Conservation (phyloP, 2,329 filamentous ascomycete species). For the Myriangium duriaei region DNA sequence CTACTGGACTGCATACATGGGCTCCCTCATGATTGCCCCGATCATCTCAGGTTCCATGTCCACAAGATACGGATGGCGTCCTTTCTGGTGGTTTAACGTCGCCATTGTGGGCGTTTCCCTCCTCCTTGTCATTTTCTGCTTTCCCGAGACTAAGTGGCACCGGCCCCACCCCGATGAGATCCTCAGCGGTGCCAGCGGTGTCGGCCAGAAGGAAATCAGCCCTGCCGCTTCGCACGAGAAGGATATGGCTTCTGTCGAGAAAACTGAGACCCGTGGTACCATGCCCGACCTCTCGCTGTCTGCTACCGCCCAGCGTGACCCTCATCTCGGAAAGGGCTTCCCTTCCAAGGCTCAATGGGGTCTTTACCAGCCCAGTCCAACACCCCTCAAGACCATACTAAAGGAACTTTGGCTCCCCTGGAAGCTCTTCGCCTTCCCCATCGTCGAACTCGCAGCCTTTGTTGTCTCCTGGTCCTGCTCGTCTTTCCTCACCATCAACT, state of each 20-base stretch:
- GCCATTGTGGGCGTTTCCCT: constrained; percentile 39
- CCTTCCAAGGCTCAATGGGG: constrained; percentile 46
- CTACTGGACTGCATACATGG: constrained; percentile 53
- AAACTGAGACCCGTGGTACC: constrained; percentile 15
- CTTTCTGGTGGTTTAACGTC: constrained; percentile 55
- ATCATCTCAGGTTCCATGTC: constrained; percentile 51
- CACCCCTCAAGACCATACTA: constrained; percentile 35
- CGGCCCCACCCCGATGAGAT: constrained; percentile 28
- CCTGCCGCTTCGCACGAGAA: constrained; percentile 11
- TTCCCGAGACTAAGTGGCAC: constrained; percentile 51
- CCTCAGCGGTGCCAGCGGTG: constrained; percentile 8
- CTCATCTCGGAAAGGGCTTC: constrained; percentile 42
- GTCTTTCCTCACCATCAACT: constrained; percentile 46
- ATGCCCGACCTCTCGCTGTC: constrained; percentile 17
- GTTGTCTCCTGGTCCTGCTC: constrained; percentile 48
- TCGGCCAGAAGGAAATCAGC: constrained; percentile 9
- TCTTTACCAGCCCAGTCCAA: constrained; percentile 37
- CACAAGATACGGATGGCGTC: constrained; percentile 44
- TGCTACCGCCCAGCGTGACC: constrained; percentile 36
- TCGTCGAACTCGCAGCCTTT: constrained; percentile 50
- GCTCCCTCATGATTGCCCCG: constrained; percentile 46
- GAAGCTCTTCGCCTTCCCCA: constrained; percentile 50
- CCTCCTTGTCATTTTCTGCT: constrained; percentile 44
- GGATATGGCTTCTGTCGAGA: constrained; percentile 10
- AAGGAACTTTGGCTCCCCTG: constrained; percentile 48